Evolutionary conservation across 1,284 basidiomycete species (phyloP), one percentile per base, ranked within the genome.

Genomic region (Trametes hirsuta): DNA sequence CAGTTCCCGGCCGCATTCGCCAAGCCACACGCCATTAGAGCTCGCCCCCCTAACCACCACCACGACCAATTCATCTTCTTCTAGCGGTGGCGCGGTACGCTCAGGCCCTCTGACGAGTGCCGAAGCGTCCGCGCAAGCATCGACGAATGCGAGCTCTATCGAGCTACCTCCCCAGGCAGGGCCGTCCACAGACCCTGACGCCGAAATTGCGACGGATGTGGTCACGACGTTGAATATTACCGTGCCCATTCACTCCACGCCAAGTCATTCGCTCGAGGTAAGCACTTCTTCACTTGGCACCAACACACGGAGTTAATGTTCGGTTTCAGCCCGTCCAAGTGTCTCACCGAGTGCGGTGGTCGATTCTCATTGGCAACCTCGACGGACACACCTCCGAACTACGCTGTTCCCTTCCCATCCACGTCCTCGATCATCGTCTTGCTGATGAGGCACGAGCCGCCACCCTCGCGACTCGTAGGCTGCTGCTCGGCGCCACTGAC

Each of bases 311-410:
- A 2, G 21, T 55, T 62, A 37, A 62, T 47, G 12, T 35, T 41
- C n/a, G 36, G 48, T 37, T 48, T 2, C 53, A 73, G 73, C 94
- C 94, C 1, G 86, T 94, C 53, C 78, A 79, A 45, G 81, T 94
- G 24, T 81, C 79, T 6, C 93, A 97, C 75, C 87, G 89, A 45
- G 77, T 91, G 42, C 83, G 88, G 36, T 91, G 89, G 89, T 84
- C 74, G 35, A 88, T 92, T 61, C 78, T 92, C 52, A 89, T 96
- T 70, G 81, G 83, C 62, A 97, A 96, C 70, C 80, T 81, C n/a
- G 94, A 95, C 72, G 93, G 93, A 0, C 94, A 95, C 71, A 89
- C 88, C 1, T 95, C 93, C 2, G 94, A 97, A 75, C 81, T 98
- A 21, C 87, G 95, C 8, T 97, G 95, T 72, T 95, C 94, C 0